Evolutionary conservation across 345 rosid genomes (phyloP), one percentile per base, ranked within the genome.

Genomic region (Acer campestre): DNA sequence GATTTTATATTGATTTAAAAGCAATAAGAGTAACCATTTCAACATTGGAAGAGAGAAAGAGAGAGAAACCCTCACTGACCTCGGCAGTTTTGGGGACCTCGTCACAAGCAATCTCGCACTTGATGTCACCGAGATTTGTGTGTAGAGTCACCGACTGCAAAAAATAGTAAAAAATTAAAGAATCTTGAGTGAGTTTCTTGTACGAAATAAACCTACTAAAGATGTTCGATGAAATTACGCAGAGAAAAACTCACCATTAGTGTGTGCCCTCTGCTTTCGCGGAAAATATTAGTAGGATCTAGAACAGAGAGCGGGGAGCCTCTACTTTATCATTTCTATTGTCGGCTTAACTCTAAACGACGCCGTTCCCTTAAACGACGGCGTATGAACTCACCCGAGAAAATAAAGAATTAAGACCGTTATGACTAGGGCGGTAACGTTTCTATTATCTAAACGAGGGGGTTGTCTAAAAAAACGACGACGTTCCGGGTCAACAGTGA

Each of bases 41-140:
- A 63, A 63, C 7, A 4, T 4, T 23, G 35, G 68, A 65, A 65
- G 42, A 46, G 46, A n/a, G 18, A 42, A 42, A 9, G 46, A 42
- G 4, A 17, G 17, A 62, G 68, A 44, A 4, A 58, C 7, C 48
- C 77, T 46, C 3, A 59, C 63, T 22, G 16, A 91, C 99, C 99
- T 94, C 98, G 35, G 98, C 91, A 51, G 94, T 82, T 82, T 96
- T 96, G 67, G 97, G 86, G 55, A 92, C 99, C 83, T 94, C 98
- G 82, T 96, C 98, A 67, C 99, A 96, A 78, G 87, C 89, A 86
- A 96, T 86, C 87, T 96, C 99, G 82, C 99, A 94, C 88, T 96
- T 96, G 78, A 96, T 89, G 80, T 96, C 99, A 16, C 98, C 99
- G 22, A 96, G 97, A 84, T 92, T 96, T 42, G 98, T 96, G 88